A percentile compares a stretch with the other conserved stretches of the same genome.
phyloP scores from a whole-genome alignment of 192 early-diverging fungal genomes.

The Mortierella antarctica region DNA sequence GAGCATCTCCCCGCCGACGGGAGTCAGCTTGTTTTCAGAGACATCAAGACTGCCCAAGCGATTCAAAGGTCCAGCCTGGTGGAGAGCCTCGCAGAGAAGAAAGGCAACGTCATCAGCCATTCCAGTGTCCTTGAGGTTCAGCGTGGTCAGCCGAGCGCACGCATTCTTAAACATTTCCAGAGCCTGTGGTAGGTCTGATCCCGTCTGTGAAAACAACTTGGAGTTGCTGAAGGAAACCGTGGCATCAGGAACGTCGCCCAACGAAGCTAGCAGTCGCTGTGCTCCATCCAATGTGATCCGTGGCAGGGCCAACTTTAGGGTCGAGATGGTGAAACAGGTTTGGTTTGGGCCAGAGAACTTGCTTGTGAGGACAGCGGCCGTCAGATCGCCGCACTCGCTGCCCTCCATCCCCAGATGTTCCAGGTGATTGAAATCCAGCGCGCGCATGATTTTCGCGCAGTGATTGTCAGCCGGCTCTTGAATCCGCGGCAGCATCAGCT shows the following conservation, averaged over 20 bases:
- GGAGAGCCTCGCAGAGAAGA: constrained; percentile 13
- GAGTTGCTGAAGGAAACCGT: constrained; percentile 28
- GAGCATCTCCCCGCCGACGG: constrained; percentile 12
- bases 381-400: constrained; percentile 31
- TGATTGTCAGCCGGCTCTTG: constrained; percentile 14
- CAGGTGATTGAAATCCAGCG: constrained; percentile 6
- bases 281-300: constrained; percentile 19
- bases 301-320: constrained; percentile 21
- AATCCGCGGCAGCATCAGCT: constrained; percentile 23
- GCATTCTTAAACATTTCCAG: constrained; percentile 8
- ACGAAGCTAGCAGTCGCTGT: background rate
- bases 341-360: constrained; percentile 4
- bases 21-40: constrained; percentile 29
- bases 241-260: constrained; percentile 9
- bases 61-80: background rate
- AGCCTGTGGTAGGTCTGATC: background rate
- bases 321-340: background rate
- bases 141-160: constrained; percentile 13
- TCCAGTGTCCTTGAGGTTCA: constrained; percentile 13
- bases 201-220: constrained; percentile 3
- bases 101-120: constrained; percentile 24
- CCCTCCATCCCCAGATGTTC: constrained; percentile 21
- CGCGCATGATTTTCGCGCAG: constrained; percentile 9
- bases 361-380: constrained; percentile 15
- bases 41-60: constrained; percentile 26